These are phyloP conservation scores for Colletotrichum nymphaeae DNA, from an alignment of 2,329 filamentous ascomycete species.

Conservation along the genomic window DNA sequence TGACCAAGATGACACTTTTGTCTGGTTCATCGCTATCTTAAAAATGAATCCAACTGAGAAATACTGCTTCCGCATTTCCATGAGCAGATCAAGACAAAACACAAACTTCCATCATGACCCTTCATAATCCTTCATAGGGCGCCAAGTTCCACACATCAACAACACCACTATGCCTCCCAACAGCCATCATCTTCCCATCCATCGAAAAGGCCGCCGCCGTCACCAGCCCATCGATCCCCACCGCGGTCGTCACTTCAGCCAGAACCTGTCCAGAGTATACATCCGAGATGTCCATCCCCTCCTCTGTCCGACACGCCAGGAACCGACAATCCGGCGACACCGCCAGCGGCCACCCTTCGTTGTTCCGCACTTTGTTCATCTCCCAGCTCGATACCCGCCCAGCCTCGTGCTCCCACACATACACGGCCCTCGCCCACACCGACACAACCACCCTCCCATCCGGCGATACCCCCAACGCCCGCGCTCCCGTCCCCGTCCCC, in stretches of 20 bases:
- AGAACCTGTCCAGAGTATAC: conserved; percentile 46
- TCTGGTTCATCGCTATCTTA: not conserved
- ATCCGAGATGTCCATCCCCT: conserved; percentile 55
- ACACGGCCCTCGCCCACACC: conserved; percentile 52
- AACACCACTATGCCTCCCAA: conserved; percentile 49
- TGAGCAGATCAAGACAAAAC: not conserved
- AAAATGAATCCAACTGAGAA: too few species aligned
- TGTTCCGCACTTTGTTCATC: conserved; percentile 45
- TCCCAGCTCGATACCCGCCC: conserved; percentile 50
- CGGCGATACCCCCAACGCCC: conserved; percentile 46
- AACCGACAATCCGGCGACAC: conserved; percentile 52
- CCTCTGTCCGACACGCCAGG: conserved; percentile 53
- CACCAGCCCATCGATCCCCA: conserved; percentile 40
- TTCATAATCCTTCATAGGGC: not conserved
- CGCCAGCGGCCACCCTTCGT: conserved; percentile 54
- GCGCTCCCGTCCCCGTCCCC: conserved; percentile 40
- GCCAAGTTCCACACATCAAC: conserved; percentile 47
- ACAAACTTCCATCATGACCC: too few species aligned
- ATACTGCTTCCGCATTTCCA: too few species aligned
- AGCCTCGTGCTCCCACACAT: conserved; percentile 49
- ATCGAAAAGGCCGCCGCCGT: conserved; percentile 50
- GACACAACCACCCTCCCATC: conserved; percentile 49
- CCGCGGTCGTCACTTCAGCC: conserved; percentile 39
- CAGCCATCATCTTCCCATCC: conserved; percentile 43
- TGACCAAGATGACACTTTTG: not conserved